phyloP scores from a whole-genome alignment of 345 rosid species.

The Trapa bicornis region DNA sequence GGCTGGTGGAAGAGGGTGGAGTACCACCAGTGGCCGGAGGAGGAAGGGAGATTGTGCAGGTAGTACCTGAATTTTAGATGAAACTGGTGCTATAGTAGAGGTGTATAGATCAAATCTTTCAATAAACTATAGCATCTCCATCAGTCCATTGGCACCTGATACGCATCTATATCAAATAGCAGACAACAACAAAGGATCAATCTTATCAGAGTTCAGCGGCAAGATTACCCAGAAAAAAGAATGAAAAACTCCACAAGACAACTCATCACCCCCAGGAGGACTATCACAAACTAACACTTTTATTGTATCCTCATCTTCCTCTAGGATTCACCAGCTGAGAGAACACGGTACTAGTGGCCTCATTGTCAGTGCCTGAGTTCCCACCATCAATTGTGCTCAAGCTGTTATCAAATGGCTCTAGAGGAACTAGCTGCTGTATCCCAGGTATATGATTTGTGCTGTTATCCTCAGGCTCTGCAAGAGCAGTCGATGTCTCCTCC shows the following conservation, averaged over 20 bases:
- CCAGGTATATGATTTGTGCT: slow-evolving; percentile 91
- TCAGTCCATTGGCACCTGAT: neutral
- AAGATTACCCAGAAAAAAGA: slow-evolving; percentile 8
- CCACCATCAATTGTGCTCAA: slow-evolving; percentile 55
- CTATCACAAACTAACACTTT: neutral
- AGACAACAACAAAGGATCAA: neutral
- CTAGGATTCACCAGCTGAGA: slow-evolving; percentile 98
- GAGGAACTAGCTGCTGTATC: slow-evolving; percentile 63
- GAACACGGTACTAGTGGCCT: slow-evolving; percentile 85
- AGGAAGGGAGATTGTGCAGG: no score
- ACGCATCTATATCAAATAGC: slow-evolving; percentile 1
- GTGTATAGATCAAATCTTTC: neutral
- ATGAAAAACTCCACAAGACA: neutral
- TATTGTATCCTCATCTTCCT: slow-evolving; percentile 46
- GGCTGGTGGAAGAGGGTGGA: no score
- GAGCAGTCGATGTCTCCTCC: slow-evolving; percentile 77
- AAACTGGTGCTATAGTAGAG: neutral
- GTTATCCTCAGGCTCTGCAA: slow-evolving; percentile 87
- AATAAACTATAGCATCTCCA: neutral
- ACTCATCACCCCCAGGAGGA: slow-evolving; percentile 3
- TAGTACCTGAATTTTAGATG: no score
- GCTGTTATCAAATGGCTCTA: slow-evolving; percentile 84
- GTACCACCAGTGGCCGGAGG: no score
- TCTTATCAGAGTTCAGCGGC: slow-evolving; percentile 3
- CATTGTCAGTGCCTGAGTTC: slow-evolving; percentile 58